Conservation (phyloP, 2,329 filamentous ascomycete species). For the Fusarium torreyae region DNA sequence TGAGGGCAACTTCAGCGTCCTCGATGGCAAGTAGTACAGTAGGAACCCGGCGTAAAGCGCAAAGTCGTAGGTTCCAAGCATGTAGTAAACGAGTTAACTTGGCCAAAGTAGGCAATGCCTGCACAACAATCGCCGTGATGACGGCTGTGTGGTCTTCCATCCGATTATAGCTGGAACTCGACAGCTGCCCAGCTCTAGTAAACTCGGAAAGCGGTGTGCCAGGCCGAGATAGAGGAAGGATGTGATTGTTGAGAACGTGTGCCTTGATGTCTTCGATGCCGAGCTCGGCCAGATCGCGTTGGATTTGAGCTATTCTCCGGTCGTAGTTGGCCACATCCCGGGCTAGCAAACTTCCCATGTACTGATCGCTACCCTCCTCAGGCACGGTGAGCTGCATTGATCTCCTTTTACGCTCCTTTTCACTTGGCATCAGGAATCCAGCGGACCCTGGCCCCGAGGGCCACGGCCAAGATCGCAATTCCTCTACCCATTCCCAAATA, state of each 20-base stretch:
- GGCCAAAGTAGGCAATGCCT: constrained; percentile 85
- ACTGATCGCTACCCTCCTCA: constrained; percentile 55
- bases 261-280: constrained; percentile 90
- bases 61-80: constrained; percentile 83
- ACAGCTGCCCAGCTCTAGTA: constrained; percentile 57
- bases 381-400: constrained; percentile 48
- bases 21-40: constrained; percentile 75
- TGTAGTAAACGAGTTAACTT: constrained; percentile 80
- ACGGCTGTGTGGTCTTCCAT: constrained; percentile 93
- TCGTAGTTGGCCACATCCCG: constrained; percentile 78
- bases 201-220: constrained; percentile 55
- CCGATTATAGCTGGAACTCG: constrained; percentile 72
- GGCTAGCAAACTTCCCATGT: constrained; percentile 80
- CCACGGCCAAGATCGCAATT: constrained; percentile 75
- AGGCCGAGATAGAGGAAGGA: constrained; percentile 66
- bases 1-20: constrained; percentile 76
- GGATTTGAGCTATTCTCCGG: constrained; percentile 80
- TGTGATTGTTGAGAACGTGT: constrained; percentile 87
- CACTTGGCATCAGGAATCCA: constrained; percentile 68
- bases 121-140: constrained; percentile 91
- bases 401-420: constrained; percentile 58
- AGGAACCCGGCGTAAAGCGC: constrained; percentile 82
- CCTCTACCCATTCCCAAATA: constrained; percentile 82
- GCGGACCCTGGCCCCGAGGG: constrained; percentile 63
- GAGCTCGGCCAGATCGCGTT: constrained; percentile 76